Base-by-base conservation (phyloP, 192 early-diverging fungal species). In the Coemansia umbellata region DNA sequence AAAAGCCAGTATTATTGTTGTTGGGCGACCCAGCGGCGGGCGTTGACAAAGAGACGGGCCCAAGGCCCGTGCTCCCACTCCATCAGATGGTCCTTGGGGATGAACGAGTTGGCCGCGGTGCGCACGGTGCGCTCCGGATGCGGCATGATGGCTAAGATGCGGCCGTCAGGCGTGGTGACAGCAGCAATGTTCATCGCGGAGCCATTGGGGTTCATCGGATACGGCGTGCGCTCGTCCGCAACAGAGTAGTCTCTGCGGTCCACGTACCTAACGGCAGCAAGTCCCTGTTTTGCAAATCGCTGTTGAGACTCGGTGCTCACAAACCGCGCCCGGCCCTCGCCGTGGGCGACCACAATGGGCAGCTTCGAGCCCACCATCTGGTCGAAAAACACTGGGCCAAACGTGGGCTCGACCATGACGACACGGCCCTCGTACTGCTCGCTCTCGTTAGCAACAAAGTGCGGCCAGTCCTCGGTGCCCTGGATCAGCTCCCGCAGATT, bases 201-300 rank as follows among this genome's bases (percentile, higher is more conserved):
- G 17, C 97, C 97, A 70, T 99, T 99, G 45, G 97, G 97, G 78
- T 99, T 99, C 81, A 81, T 85, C 35, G 97, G 97, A 64, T 99
- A 99, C 57, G 79, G 76, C 51, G 90, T 83, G 11, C 82, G 86
- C 11, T 75, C 68, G 3, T 89, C 85, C 22, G 84, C 85, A 55
- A 87, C 75, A 11, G 48, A 21, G 31, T 63, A 71, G 27, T 50
- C 53, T 0, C 53, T 56, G 76, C 93, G 92, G 57, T 95, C 90
- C 24, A 98, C 90, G 72, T 85, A 99, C 30, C 79, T 78, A 3
- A 86, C 66, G 1, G 87, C 86, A 10, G 88, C 66, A 33, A 89
- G 73, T n/a, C 85, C 65, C 33, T 71, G 40, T 31, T 31, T 47
- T 14, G 74, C 43, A 35, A 87, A 74, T 5, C 60, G 31, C 47